Evolutionary conservation across 169 alveolate species (phyloP).

Genomic region (Babesia ovata): DNA sequence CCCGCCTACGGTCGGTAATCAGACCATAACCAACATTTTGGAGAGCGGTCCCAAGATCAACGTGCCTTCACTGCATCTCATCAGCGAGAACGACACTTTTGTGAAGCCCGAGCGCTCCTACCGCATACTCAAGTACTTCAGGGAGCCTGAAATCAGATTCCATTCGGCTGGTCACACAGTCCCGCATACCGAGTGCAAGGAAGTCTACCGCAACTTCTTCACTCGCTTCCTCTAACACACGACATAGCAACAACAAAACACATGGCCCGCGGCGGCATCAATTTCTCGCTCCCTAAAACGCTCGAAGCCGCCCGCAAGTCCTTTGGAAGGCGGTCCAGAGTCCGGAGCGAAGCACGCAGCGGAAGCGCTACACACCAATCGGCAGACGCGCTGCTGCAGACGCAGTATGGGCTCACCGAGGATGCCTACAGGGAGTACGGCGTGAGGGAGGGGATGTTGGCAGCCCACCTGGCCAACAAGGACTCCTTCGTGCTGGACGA

Average conservation of each 20-base stretch:
- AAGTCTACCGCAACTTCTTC: conserved; percentile 49
- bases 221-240: conserved; percentile 23
- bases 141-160: conserved; percentile 39
- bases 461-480: conserved; percentile 48
- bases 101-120: conserved; percentile 52
- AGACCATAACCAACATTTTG: conserved; percentile 2
- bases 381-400: conserved; percentile 43
- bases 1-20: conserved; percentile 24
- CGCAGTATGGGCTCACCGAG: conserved; percentile 59
- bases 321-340: conserved; percentile 40
- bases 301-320: conserved; percentile 19
- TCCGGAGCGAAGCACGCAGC: conserved; percentile 5
- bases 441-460: conserved; percentile 51
- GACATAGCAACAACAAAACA: neutral
- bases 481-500: conserved; percentile 41
- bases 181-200: conserved; percentile 53
- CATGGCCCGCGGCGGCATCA: conserved; percentile 41
- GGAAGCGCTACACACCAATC: conserved; percentile 50
- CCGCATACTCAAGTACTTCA: conserved; percentile 36
- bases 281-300: conserved; percentile 42
- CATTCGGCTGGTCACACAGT: conserved; percentile 59
- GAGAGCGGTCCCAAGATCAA: conserved; percentile 32
- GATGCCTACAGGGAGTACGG: conserved; percentile 67
- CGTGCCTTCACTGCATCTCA: conserved; percentile 53
- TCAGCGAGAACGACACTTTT: conserved; percentile 46